Evolutionary conservation across 2,329 filamentous ascomycete species (phyloP).

Genomic region (Colletotrichum musicola): DNA sequence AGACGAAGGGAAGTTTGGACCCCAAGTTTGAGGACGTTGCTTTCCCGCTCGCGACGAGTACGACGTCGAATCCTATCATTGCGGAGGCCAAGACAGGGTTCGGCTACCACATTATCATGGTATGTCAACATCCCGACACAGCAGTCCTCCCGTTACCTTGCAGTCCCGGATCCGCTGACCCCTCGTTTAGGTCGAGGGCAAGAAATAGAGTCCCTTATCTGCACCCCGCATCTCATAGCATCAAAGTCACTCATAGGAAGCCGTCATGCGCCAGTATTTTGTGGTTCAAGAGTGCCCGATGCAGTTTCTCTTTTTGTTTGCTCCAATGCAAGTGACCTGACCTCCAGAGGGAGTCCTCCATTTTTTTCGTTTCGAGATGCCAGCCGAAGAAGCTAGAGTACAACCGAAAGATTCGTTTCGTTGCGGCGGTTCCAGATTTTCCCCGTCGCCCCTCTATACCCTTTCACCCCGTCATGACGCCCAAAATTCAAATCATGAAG

Average conservation of each 20-base stretch:
- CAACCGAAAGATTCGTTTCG: constrained; percentile 51
- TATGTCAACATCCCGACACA: constrained; percentile 49
- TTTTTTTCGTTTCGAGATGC: constrained; percentile 51
- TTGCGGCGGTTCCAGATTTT: constrained; percentile 32
- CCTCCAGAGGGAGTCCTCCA: constrained; percentile 52
- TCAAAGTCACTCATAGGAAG: constrained; percentile 27
- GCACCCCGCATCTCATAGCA: neutral
- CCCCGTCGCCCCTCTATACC: constrained; percentile 38
- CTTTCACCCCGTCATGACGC: constrained; percentile 46
- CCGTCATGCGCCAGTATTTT: constrained; percentile 14
- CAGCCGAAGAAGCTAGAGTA: constrained; percentile 62
- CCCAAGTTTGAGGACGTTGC: constrained; percentile 80
- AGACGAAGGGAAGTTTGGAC: constrained; percentile 75
- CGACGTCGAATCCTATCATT: constrained; percentile 72
- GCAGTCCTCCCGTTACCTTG: neutral
- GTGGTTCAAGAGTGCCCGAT: constrained; percentile 38
- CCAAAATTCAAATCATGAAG: constrained; percentile 44
- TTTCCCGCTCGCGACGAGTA: constrained; percentile 76
- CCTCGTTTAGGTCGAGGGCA: constrained; percentile 53
- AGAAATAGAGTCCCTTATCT: constrained; percentile 48
- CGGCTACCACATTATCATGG: constrained; percentile 87
- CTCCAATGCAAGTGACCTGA: constrained; percentile 50
- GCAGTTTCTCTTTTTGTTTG: constrained; percentile 41
- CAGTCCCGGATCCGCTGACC: constrained; percentile 16
- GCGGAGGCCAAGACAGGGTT: constrained; percentile 80